These are phyloP conservation scores for Friedmanniomyces simplex DNA, from an alignment of 495 filamentous ascomycete species.

Conservation along the genomic window DNA sequence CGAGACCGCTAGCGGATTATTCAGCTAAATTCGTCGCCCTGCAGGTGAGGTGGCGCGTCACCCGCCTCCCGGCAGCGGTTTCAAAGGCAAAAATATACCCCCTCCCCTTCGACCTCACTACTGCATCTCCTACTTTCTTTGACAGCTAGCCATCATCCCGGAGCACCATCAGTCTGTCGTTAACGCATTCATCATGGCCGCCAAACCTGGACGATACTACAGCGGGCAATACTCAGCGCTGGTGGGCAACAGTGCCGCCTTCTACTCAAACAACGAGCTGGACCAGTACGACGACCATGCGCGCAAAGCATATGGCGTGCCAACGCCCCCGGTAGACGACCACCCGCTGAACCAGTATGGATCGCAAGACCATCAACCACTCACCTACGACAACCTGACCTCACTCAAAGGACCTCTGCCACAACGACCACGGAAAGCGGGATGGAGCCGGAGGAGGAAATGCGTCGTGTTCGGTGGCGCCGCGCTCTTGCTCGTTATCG, in stretches of 20 bases:
- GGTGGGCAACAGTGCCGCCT: conserved; percentile 5
- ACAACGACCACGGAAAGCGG: background rate
- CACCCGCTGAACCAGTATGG: background rate
- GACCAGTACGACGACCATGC: conserved; percentile 4
- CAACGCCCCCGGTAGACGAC: background rate
- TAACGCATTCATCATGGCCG: background rate
- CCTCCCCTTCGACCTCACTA: no score
- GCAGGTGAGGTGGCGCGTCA: no score
- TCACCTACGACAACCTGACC: conserved; percentile 1
- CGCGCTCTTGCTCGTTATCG: background rate
- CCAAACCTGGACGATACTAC: conserved; percentile 1
- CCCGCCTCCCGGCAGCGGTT: no score
- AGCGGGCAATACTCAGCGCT: background rate
- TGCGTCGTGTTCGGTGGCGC: conserved; percentile 1
- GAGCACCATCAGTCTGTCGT: background rate
- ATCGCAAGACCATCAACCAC: background rate
- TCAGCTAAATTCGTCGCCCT: no score
- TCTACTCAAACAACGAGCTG: conserved; percentile 4
- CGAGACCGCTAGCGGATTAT: no score
- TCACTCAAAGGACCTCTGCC: background rate
- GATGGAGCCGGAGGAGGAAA: conserved; percentile 1
- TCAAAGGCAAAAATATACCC: no score
- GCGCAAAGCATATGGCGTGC: background rate
- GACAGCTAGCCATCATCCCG: background rate
- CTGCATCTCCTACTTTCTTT: background rate